Conservation (phyloP, 352 stramenopile genomes). For the Pythium scleroteichum region DNA sequence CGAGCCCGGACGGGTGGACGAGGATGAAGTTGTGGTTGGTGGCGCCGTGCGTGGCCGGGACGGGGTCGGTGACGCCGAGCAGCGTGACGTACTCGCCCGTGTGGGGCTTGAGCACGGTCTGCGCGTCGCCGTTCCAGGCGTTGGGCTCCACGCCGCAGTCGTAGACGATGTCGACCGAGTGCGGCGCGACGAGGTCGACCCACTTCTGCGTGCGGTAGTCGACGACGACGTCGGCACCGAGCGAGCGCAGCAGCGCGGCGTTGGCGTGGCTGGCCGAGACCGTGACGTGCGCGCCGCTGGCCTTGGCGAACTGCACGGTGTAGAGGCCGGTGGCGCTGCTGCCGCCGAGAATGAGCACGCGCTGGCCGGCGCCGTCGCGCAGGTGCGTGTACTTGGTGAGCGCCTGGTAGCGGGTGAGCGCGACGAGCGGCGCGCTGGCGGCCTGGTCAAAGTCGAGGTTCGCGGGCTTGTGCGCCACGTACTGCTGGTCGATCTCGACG, state of each 20-base stretch:
- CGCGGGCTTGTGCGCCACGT: conserved; percentile 38
- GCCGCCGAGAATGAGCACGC: conserved; percentile 36
- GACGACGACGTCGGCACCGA: conserved; percentile 43
- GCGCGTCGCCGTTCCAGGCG: conserved; percentile 34
- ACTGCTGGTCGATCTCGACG: conserved; percentile 26
- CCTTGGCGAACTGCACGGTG: conserved; percentile 19
- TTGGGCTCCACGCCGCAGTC: conserved; percentile 24
- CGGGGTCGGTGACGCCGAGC: conserved; percentile 21
- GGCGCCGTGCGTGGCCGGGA: conserved; percentile 55
- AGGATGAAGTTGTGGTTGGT: conserved; percentile 16
- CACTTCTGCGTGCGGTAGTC: conserved; percentile 46
- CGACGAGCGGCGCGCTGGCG: conserved; percentile 29
- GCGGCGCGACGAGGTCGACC: conserved; percentile 19
- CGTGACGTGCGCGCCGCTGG: conserved; percentile 19
- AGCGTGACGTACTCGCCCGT: conserved; percentile 43
- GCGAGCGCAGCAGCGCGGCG: conserved; percentile 27
- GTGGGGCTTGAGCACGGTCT: conserved; percentile 37
- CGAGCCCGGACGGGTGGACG: conserved; percentile 15
- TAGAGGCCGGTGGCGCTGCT: conserved; percentile 37
- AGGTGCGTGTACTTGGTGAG: conserved; percentile 22
- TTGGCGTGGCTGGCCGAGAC: conserved; percentile 36
- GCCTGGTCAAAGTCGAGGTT: conserved; percentile 39
- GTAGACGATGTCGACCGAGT: conserved; percentile 24
- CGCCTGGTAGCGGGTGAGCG: conserved; percentile 37
- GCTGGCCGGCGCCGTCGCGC: neutral